Conservation (phyloP, 768 basidiomycete species). For the Boletus rubropictus region DNA sequence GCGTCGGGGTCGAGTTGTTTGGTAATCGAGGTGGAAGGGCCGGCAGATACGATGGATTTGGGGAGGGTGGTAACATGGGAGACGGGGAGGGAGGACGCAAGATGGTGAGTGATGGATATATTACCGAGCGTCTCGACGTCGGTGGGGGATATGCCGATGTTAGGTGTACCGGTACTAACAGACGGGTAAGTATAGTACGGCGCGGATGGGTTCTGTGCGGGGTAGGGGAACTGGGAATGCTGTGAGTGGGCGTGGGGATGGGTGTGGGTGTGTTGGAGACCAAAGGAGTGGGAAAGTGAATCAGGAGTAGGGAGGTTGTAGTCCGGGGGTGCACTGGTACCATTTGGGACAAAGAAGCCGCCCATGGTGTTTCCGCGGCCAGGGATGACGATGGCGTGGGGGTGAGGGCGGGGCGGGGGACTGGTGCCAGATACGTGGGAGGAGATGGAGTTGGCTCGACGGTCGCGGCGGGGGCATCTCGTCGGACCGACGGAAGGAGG, state of each 20-base stretch:
- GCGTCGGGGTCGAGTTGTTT: constrained; percentile 21
- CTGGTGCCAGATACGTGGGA: constrained; percentile 49
- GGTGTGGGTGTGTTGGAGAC: constrained; percentile 30
- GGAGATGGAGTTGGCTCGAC: constrained; percentile 57
- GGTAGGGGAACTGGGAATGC: constrained; percentile 20
- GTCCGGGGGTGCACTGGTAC: constrained; percentile 26
- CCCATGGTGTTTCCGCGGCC: constrained; percentile 31
- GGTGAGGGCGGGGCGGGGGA: constrained; percentile 42
- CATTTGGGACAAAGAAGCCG: constrained; percentile 29
- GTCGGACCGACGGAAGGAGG: constrained; percentile 44
- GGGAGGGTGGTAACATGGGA: constrained; percentile 8
- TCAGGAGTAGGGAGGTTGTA: constrained; percentile 44
- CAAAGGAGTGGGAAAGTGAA: constrained; percentile 28
- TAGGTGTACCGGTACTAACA: constrained; percentile 13
- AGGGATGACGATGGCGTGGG: constrained; percentile 71
- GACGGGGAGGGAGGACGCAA: constrained; percentile 17
- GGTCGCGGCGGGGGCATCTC: constrained; percentile 42
- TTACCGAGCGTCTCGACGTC: constrained; percentile 22
- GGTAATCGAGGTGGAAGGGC: neutral
- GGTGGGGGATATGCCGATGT: constrained; percentile 25
- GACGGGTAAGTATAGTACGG: constrained; percentile 25
- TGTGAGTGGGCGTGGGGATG: constrained; percentile 26
- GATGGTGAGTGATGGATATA: constrained; percentile 21
- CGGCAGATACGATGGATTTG: constrained; percentile 8
- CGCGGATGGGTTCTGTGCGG: constrained; percentile 27